Evolutionary conservation across 116 monocot genomes (phyloP).

Genomic region (Posidonia oceanica): DNA sequence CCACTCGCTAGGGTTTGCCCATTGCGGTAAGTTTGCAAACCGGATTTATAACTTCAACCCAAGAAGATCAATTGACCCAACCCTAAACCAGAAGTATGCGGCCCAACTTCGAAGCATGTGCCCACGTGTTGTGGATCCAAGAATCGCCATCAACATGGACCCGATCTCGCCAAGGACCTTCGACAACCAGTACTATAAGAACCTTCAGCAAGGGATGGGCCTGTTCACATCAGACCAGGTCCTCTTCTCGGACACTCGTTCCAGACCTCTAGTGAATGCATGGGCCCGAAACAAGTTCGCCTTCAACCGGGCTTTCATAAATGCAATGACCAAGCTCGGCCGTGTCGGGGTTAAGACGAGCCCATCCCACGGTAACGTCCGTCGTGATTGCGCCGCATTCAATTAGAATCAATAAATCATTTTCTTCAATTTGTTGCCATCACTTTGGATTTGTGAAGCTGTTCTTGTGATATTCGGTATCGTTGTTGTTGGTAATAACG

Average conservation of each 20-base stretch:
- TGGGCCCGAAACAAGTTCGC: constrained; percentile 36
- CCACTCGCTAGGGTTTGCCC: constrained; percentile 75
- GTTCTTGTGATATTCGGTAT: too few relatives aligned
- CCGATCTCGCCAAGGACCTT: constrained; percentile 41
- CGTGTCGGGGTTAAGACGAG: constrained; percentile 63
- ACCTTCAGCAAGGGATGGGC: constrained; percentile 53
- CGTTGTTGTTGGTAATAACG: too few relatives aligned
- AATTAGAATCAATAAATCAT: constrained; percentile 7
- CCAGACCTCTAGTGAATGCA: constrained; percentile 28
- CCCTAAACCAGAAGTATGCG: constrained; percentile 39
- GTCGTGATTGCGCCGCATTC: constrained; percentile 26
- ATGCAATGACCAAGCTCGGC: constrained; percentile 48
- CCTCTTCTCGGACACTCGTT: constrained; percentile 34
- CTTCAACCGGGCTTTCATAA: constrained; percentile 41
- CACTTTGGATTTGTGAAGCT: too few relatives aligned
- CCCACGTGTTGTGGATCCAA: constrained; percentile 39
- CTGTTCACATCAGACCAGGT: constrained; percentile 67
- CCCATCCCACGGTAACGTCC: constrained; percentile 36
- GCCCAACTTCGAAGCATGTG: constrained; percentile 40
- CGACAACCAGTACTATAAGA: constrained; percentile 74
- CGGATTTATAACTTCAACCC: constrained; percentile 56
- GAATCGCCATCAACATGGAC: constrained; percentile 59
- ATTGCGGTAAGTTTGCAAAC: constrained; percentile 43
- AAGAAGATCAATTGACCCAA: constrained; percentile 30
- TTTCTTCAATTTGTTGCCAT: too few relatives aligned